Base-by-base conservation (phyloP, 2,329 filamentous ascomycete species). In the Sporothrix dimorphospora region DNA sequence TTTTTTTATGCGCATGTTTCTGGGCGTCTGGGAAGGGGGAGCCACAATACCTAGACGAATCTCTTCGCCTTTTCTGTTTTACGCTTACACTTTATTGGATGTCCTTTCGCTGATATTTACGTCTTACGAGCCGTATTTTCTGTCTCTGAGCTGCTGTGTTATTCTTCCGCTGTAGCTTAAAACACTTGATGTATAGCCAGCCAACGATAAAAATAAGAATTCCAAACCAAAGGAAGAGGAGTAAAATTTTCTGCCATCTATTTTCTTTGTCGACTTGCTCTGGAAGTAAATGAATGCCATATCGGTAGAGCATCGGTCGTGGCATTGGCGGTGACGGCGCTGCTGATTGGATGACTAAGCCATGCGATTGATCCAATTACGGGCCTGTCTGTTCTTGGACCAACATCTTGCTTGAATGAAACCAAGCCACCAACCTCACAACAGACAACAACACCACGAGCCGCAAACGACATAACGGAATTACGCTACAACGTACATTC, bases 21-120 rank as follows among this genome's bases (percentile, higher is more conserved):
- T 19, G 55, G 51, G 55, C 34, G 34, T 63, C 38, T 53, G 42
- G 47, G 51, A 72, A 68, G 24, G 59, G 61, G 51, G 21, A 59
- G 67, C 16, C 11, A 51, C 27, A 53, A 67, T 67, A 53, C 65
- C 65, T 51, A 21, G 65, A 38, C 42, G 45, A 14, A 34, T n/a
- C 4, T 19, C 47, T 51, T 57, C 30, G 69, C 65, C 30, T 53
- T 5, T 19, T 27, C 34, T 53, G 30, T 53, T 57, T 34, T 42
- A 6, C 9, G 19, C 38, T 30, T 30, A 19, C 40, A 34, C 14
- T 51, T 49, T 19, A 11, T 38, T 42, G 45, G 40, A 57, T 34
- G 42, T 16, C 65, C 47, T 53, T 40, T 63, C 40, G 21, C 21
- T 27, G 38, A 2, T 30, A 34, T 67, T n/a, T 30, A 47, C 4